phyloP scores from a whole-genome alignment of 805 yeast genomes.

The Pichia membranifaciens region DNA sequence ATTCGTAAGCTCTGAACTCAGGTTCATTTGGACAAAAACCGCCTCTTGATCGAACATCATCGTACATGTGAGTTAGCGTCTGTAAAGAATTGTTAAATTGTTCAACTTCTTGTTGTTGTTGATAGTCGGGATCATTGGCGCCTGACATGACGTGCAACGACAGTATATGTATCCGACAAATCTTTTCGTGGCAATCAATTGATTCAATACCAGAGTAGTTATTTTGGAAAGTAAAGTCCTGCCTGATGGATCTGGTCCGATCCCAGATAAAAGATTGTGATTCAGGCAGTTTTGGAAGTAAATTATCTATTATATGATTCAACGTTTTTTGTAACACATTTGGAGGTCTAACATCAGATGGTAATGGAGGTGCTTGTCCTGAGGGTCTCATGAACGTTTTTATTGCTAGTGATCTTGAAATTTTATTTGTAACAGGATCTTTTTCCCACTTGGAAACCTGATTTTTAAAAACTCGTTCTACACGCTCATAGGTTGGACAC shows the following conservation, averaged over 20 bases:
- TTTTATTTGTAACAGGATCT: constrained; percentile 52
- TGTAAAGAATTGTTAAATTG: constrained; percentile 89
- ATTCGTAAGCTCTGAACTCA: constrained; percentile 84
- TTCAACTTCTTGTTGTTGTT: constrained; percentile 92
- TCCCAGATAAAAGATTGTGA: constrained; percentile 95
- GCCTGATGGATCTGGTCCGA: constrained; percentile 91
- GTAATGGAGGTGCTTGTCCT: constrained; percentile 96
- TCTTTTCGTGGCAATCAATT: constrained; percentile 83
- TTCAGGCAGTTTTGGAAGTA: constrained; percentile 66
- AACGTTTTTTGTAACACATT: constrained; percentile 59
- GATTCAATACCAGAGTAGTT: constrained; percentile 93
- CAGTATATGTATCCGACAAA: constrained; percentile 80
- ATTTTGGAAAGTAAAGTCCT: constrained; percentile 94
- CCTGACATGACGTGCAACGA: constrained; percentile 85
- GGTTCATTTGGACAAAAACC: constrained; percentile 77
- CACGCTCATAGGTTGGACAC: constrained; percentile 94
- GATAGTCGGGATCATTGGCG: constrained; percentile 56
- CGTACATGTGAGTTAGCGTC: constrained; percentile 80
- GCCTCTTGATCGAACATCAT: constrained; percentile 67
- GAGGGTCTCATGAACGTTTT: constrained; percentile 97
- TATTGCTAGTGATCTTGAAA: constrained; percentile 58
- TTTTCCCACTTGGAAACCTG: constrained; percentile 76
- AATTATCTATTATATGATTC: constrained; percentile 60
- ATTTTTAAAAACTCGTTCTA: constrained; percentile 79
- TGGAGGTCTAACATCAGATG: constrained; percentile 97